Evolutionary conservation across 139 green algal genomes (phyloP).

Genomic region (Coelastrella sp.): DNA sequence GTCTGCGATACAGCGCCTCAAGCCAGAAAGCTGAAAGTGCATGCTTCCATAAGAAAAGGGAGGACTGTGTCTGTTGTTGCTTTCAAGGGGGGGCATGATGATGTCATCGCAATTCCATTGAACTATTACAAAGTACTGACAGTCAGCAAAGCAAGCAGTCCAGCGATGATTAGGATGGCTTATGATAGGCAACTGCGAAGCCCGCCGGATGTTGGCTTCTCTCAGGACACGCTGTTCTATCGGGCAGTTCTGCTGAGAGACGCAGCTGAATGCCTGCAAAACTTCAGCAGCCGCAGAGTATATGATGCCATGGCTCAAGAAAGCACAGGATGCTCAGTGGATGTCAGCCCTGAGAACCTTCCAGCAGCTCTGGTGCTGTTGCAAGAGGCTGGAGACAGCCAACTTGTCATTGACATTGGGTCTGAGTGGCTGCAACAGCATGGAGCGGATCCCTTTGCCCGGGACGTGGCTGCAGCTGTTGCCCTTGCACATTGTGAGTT

Average conservation of each 20-base stretch:
- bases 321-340: constrained; percentile 30
- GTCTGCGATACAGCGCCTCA: no score
- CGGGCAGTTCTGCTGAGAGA: constrained; percentile 57
- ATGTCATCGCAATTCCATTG: not conserved
- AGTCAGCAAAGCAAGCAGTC: not conserved
- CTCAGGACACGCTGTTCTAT: constrained; percentile 52
- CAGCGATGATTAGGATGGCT: not conserved
- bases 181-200: constrained; percentile 24
- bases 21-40: no score
- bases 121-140: constrained; percentile 13
- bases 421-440: constrained; percentile 4
- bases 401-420: constrained; percentile 46
- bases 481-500: constrained; percentile 60
- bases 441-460: not conserved
- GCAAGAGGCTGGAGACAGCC: constrained; percentile 52
- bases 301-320: constrained; percentile 50
- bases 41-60: not conserved
- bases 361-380: constrained; percentile 60
- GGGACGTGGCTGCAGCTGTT: constrained; percentile 52
- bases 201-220: constrained; percentile 20
- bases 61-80: not conserved
- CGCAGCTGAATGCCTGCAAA: constrained; percentile 45
- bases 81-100: not conserved
- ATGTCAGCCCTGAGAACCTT: constrained; percentile 56
- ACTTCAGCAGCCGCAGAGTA: constrained; percentile 27